Evolutionary conservation across 129 eudicot genomes (phyloP), one percentile per base, ranked within the genome.

Genomic region (Oenanthe sinensis): DNA sequence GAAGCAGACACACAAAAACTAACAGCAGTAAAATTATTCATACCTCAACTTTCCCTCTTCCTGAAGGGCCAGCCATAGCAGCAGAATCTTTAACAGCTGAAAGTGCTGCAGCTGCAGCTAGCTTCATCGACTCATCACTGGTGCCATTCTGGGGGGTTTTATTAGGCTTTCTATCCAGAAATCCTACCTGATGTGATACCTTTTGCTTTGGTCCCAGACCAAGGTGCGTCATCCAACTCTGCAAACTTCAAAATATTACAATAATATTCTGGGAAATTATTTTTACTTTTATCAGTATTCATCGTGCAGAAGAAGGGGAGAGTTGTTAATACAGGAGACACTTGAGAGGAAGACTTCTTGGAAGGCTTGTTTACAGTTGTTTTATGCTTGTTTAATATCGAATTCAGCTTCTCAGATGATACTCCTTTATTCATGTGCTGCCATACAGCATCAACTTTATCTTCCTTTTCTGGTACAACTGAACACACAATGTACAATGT

Each of bases 31-130:
- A 75, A 37, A 46, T 73, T 12, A 52, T 74, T 39, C 63, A 52
- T 74, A 91, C 98, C 95, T 91, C 98, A 68, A 88, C 82, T 87
- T 92, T 95, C 19, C 99, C 99, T 83, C 79, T 86, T 82, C 87
- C 89, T 19, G 85, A 45, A 74, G 85, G 74, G 49, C 90, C 89
- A 47, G 90, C 85, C 81, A 82, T 68, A 77, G 85, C 76, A 40
- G 96, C 90, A 46, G 96, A 89, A 60, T 90, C 97, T 82, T 81
- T 91, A 65, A 87, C 97, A n/a, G 97, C 97, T 36, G 96, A 86
- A 73, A 95, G 92, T 79, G 99, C 99, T 79, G 99, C 98, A 74
- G 93, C 97, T 36, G 98, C 97, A 55, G 97, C 99, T 39, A 90
- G 85, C 79, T 75, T 95, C 81, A 87, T 88, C 11, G 96, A 90